Base-by-base conservation (phyloP, 73 alveolate genomes). In the Paramecium biaurelia region DNA sequence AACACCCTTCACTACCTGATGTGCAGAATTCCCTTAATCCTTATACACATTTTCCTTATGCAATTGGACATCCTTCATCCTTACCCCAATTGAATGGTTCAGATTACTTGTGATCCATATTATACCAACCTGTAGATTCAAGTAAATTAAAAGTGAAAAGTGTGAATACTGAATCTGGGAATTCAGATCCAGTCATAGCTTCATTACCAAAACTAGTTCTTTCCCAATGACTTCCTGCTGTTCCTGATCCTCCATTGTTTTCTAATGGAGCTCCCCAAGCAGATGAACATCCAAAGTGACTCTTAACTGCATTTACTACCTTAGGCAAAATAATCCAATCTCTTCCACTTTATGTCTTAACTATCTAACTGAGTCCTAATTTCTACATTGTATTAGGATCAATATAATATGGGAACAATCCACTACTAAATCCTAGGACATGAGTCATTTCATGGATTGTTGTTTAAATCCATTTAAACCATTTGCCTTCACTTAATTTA, bases 201-300 rank as follows among this genome's bases (percentile, higher is more conserved):
- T 86, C 93, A 38, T 86, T 86, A 18, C 93, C 93, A 68, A 86
- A 86, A 2, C 57, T 57, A 11, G 42, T 63, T 86, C 93, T 86
- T 63, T 86, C 93, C 93, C 93, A 86, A 30, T 86, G 93, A 63
- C 86, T 76, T 14, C 93, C 93, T 20, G 93, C 93, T 30, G 88
- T 86, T 23, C 93, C 93, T 67, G 67, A 18, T 5, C 88, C 93
- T n/a, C 84, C 93, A 21, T 63, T 63, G 24, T 86, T 59, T 68
- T 86, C 93, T 68, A 86, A 38, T 11, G 88, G 88, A 59, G 93
- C 93, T 86, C 93, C 93, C 28, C 37, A 28, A 8, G 89, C 89
- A 4, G 26, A n/a, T 21, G 37, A 15, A 42, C 93, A 86, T 53
- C 72, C 41, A 43, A 86, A 86, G 14, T 86, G 74, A n/a, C 63